These are phyloP conservation scores for Kuraishia molischiana DNA, from an alignment of 805 yeast species.

Conservation along the genomic window DNA sequence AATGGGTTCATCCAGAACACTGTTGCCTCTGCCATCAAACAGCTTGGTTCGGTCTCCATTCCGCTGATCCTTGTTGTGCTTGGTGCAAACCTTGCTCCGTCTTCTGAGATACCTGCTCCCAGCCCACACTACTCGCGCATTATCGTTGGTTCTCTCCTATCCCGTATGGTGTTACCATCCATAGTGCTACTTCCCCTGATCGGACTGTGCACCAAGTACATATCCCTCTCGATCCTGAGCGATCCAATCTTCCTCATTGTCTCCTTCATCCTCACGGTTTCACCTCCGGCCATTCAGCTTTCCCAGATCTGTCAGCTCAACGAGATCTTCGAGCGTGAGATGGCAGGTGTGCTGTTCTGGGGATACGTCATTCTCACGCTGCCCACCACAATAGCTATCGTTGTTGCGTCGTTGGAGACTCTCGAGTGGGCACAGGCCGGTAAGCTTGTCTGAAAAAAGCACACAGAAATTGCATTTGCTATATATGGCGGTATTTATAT, in stretches of 20 bases:
- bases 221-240: conserved; percentile 59
- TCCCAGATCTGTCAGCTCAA: conserved; percentile 76
- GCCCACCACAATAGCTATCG: conserved; percentile 68
- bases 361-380: conserved; percentile 69
- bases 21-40: conserved; percentile 49
- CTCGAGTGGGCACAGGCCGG: conserved; percentile 23
- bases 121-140: conserved; percentile 53
- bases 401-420: conserved; percentile 54
- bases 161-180: conserved; percentile 75
- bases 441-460: background rate
- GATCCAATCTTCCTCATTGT: conserved; percentile 78
- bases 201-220: conserved; percentile 50
- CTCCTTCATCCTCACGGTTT: conserved; percentile 61
- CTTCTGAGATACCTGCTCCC: conserved; percentile 56
- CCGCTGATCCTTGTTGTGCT: conserved; percentile 68
- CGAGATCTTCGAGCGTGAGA: conserved; percentile 67
- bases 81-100: conserved; percentile 72
- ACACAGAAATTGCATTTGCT: background rate
- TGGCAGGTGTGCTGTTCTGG: conserved; percentile 78
- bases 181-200: conserved; percentile 57
- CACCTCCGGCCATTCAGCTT: conserved; percentile 80
- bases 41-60: conserved; percentile 66
- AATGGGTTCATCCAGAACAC: conserved; percentile 60
- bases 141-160: conserved; percentile 57
- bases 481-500: too few species aligned